These are phyloP conservation scores for Exophiala aquamarina DNA, from an alignment of 2,329 filamentous ascomycete genomes.

Conservation along the genomic window DNA sequence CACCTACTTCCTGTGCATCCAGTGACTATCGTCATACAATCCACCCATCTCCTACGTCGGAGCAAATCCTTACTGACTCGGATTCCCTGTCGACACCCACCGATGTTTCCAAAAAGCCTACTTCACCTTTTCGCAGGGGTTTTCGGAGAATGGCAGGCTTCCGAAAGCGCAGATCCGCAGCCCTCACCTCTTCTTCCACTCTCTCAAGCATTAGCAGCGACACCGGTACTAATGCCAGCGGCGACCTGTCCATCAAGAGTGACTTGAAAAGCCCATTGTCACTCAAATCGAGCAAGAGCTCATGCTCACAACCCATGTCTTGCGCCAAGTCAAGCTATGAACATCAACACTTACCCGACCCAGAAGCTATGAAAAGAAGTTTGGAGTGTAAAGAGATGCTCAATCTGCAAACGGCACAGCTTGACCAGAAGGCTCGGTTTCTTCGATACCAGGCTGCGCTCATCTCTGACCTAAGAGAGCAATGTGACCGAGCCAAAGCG, in stretches of 20 bases:
- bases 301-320: slow-evolving; percentile 21
- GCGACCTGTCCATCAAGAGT: slow-evolving; percentile 10
- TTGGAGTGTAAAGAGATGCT: slow-evolving; percentile 25
- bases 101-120: slow-evolving; percentile 20
- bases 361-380: slow-evolving; percentile 22
- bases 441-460: slow-evolving; percentile 24
- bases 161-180: slow-evolving; percentile 22
- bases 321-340: slow-evolving; percentile 16
- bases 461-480: slow-evolving; percentile 16
- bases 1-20: slow-evolving; percentile 28
- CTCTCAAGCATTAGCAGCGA: slow-evolving; percentile 22
- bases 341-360: slow-evolving; percentile 11
- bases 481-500: slow-evolving; percentile 27
- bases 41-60: slow-evolving; percentile 14
- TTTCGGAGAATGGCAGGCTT: slow-evolving; percentile 24
- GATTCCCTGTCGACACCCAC: slow-evolving; percentile 12
- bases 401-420: slow-evolving; percentile 22
- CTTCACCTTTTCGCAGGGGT: slow-evolving; percentile 23
- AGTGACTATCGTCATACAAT: slow-evolving; percentile 24
- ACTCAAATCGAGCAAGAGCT: slow-evolving; percentile 23
- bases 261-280: slow-evolving; percentile 19
- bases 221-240: slow-evolving; percentile 11
- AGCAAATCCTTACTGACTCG: slow-evolving; percentile 8
- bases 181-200: slow-evolving; percentile 13
- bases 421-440: slow-evolving; percentile 28